phyloP scores from a whole-genome alignment of 176 grass and related monocot species.

The Lolium multiflorum region DNA sequence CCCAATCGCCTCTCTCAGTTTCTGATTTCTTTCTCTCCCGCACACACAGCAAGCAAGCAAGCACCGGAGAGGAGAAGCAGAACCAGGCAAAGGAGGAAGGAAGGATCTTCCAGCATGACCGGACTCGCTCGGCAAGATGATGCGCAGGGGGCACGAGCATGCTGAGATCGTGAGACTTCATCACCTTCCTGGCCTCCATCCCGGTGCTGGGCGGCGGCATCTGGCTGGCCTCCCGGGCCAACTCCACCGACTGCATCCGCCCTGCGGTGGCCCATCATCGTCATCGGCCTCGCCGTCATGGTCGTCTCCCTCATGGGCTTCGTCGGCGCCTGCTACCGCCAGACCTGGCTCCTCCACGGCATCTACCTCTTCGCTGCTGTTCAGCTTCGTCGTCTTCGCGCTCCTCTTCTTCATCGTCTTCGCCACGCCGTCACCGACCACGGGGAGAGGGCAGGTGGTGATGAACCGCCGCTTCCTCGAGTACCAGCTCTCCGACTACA shows the following conservation, averaged over 20 bases:
- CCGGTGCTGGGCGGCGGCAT: conserved; percentile 91
- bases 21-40: not conserved
- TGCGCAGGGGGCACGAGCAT: conserved; percentile 59
- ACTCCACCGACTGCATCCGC: conserved; percentile 88
- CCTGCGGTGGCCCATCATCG: conserved; percentile 97
- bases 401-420: conserved; percentile 98
- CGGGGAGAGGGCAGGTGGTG: conserved; percentile 79
- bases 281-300: conserved; percentile 76
- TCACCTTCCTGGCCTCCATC: conserved; percentile 87
- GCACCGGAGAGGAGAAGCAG: conserved; percentile 16
- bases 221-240: conserved; percentile 74
- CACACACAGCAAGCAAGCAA: not conserved
- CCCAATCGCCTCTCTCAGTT: not conserved
- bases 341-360: conserved; percentile 84
- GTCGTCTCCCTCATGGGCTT: conserved; percentile 86
- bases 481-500: conserved; percentile 95
- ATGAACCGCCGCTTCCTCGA: conserved; percentile 71
- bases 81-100: not conserved
- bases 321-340: conserved; percentile 89
- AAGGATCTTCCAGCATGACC: no score
- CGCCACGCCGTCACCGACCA: conserved; percentile 93
- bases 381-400: conserved; percentile 81
- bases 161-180: conserved; percentile 85
- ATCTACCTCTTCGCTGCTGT: conserved; percentile 96
- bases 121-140: conserved; percentile 36